Evolutionary conservation across 345 rosid species (phyloP).

Genomic region (Zanthoxylum bungeanum): DNA sequence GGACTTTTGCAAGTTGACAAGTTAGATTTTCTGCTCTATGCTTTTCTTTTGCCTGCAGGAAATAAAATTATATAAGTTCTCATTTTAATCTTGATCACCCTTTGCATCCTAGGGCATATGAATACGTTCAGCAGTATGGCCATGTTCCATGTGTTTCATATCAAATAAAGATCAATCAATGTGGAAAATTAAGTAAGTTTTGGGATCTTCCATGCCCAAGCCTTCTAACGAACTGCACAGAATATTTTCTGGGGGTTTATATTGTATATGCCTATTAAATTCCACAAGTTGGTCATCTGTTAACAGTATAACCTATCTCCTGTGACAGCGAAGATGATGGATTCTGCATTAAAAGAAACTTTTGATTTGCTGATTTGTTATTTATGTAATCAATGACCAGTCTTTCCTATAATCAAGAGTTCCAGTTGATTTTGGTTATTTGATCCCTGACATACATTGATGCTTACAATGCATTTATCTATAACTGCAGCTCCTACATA

Average conservation of each 20-base stretch:
- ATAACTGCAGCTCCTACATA: conserved; percentile 64
- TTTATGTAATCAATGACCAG: background rate
- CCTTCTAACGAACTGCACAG: background rate
- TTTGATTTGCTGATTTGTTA: background rate
- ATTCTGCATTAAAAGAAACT: background rate
- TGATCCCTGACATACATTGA: conserved; percentile 7
- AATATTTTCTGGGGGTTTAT: background rate
- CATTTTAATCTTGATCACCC: conserved; percentile 13
- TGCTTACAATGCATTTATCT: conserved; percentile 11
- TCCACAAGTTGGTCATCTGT: background rate
- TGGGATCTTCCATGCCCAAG: background rate
- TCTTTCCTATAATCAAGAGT: background rate
- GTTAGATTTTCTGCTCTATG: conserved; percentile 38
- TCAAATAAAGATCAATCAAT: conserved; percentile 68
- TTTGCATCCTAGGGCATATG: conserved; percentile 66
- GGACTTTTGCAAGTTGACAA: conserved; percentile 98
- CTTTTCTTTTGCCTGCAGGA: conserved; percentile 1
- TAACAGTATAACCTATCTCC: background rate
- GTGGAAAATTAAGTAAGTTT: conserved; percentile 82
- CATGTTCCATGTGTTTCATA: conserved; percentile 61
- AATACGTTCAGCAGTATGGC: conserved; percentile 56
- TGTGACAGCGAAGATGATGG: background rate
- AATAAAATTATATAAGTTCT: conserved; percentile 18
- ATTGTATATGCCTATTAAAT: background rate
- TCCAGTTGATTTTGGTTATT: background rate